Percentiles rank a stretch among this genome's conserved stretches.
Evolutionary conservation across 345 rosid species (phyloP).

Genomic region (Kandelia obovata): DNA sequence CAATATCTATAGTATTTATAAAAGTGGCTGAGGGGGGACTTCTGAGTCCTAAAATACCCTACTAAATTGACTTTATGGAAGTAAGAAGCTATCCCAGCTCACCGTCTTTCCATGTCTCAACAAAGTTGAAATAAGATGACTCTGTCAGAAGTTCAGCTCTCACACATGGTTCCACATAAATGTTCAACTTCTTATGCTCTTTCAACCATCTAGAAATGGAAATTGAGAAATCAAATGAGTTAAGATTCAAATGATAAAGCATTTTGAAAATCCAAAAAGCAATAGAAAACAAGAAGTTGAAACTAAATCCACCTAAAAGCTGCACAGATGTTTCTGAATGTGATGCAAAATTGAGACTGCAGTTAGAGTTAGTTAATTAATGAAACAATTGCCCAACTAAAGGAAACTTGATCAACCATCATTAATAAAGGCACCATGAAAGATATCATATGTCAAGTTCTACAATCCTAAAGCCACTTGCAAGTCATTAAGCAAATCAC

Average conservation of each 20-base stretch:
- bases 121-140: conserved; percentile 68
- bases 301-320: too few relatives aligned
- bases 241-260: conserved; percentile 1
- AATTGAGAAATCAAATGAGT: conserved; percentile 10
- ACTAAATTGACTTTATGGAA: not conserved
- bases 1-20: conserved; percentile 1
- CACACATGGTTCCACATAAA: conserved; percentile 86
- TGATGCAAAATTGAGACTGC: too few relatives aligned
- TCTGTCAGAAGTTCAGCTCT: conserved; percentile 65
- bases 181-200: conserved; percentile 56
- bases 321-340: too few relatives aligned
- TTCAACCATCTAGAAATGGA: conserved; percentile 73
- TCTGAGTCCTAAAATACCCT: too few relatives aligned
- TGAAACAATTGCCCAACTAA: too few relatives aligned
- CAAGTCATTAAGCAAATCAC: too few relatives aligned
- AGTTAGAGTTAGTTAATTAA: not conserved
- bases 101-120: conserved; percentile 95
- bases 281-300: not conserved
- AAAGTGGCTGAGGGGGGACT: too few relatives aligned
- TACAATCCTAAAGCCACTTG: too few relatives aligned
- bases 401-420: too few relatives aligned
- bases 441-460: too few relatives aligned
- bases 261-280: not conserved
- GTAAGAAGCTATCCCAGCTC: conserved; percentile 17
- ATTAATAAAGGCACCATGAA: too few relatives aligned